phyloP scores from a whole-genome alignment of 1,284 basidiomycete species.

The Leccinum angustisporum region DNA sequence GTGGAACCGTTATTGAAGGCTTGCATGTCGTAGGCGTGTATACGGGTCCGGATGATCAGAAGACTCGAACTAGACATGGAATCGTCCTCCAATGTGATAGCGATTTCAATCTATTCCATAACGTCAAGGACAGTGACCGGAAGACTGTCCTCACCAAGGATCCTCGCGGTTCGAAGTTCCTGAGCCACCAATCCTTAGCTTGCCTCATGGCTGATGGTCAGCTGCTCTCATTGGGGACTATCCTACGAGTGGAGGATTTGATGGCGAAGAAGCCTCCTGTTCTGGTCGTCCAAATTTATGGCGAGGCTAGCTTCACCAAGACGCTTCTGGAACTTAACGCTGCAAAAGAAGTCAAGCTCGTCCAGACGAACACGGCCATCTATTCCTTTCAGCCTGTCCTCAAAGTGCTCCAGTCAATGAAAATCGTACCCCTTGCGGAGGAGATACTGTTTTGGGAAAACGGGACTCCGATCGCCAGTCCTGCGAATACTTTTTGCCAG shows the following conservation, averaged over 20 bases:
- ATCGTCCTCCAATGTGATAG: constrained; percentile 42
- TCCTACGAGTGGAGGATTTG: constrained; percentile 53
- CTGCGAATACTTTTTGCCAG: constrained; percentile 5
- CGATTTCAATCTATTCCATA: constrained; percentile 46
- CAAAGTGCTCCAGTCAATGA: constrained; percentile 47
- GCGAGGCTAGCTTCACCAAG: constrained; percentile 37
- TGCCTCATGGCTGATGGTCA: constrained; percentile 50
- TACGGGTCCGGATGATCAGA: constrained; percentile 35
- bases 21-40: constrained; percentile 41
- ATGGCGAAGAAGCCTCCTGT: constrained; percentile 47
- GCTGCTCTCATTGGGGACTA: constrained; percentile 51
- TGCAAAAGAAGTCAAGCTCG: constrained; percentile 40
- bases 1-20: constrained; percentile 44
- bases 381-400: constrained; percentile 64
- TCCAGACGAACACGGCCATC: constrained; percentile 60
- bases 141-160: constrained; percentile 42
- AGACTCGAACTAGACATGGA: constrained; percentile 45
- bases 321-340: constrained; percentile 42
- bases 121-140: constrained; percentile 34
- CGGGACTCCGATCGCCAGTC: constrained; percentile 18
- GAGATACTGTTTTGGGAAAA: constrained; percentile 57
- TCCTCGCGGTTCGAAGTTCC: constrained; percentile 36
- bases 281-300: constrained; percentile 53
- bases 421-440: constrained; percentile 41
- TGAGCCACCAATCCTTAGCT: constrained; percentile 51